A percentile compares a stretch with the other conserved stretches of the same genome.
phyloP scores from a whole-genome alignment of 2,329 filamentous ascomycete species.

The Xylariaceae sp. region DNA sequence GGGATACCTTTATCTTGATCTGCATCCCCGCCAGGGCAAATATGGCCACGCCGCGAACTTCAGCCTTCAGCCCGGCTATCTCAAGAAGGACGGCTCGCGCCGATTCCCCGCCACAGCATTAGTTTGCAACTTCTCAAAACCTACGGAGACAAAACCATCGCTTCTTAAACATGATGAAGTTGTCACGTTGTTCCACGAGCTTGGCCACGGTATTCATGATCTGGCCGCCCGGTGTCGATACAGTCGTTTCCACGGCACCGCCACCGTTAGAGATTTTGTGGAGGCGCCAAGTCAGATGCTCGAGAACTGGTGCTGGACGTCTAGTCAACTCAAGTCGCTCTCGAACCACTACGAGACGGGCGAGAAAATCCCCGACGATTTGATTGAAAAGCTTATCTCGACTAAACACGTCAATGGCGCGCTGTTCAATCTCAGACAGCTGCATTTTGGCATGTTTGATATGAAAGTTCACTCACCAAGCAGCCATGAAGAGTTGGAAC shows the following conservation, averaged over 20 bases:
- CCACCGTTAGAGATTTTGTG: constrained; percentile 62
- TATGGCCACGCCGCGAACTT: constrained; percentile 85
- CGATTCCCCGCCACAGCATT: constrained; percentile 73
- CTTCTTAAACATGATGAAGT: constrained; percentile 80
- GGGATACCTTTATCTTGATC: constrained; percentile 77
- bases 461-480: constrained; percentile 72
- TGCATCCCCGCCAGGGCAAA: constrained; percentile 74
- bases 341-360: constrained; percentile 68
- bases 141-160: constrained; percentile 67
- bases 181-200: constrained; percentile 74
- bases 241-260: constrained; percentile 62
- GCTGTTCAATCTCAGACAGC: constrained; percentile 69
- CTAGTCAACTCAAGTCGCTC: constrained; percentile 57
- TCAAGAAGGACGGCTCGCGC: constrained; percentile 60
- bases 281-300: constrained; percentile 69
- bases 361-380: constrained; percentile 65
- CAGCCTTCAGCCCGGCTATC: constrained; percentile 68
- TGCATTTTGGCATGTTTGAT: constrained; percentile 78
- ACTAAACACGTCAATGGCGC: constrained; percentile 79
- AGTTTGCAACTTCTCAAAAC: constrained; percentile 82
- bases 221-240: constrained; percentile 58
- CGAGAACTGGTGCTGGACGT: constrained; percentile 71
- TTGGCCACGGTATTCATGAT: constrained; percentile 67
- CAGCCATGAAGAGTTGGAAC: constrained; percentile 62
- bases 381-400: constrained; percentile 67